Percentiles rank a stretch among this genome's conserved stretches.
These are phyloP conservation scores for Claviceps paspali DNA, from an alignment of 2,329 filamentous ascomycete genomes.

Conservation along the genomic window DNA sequence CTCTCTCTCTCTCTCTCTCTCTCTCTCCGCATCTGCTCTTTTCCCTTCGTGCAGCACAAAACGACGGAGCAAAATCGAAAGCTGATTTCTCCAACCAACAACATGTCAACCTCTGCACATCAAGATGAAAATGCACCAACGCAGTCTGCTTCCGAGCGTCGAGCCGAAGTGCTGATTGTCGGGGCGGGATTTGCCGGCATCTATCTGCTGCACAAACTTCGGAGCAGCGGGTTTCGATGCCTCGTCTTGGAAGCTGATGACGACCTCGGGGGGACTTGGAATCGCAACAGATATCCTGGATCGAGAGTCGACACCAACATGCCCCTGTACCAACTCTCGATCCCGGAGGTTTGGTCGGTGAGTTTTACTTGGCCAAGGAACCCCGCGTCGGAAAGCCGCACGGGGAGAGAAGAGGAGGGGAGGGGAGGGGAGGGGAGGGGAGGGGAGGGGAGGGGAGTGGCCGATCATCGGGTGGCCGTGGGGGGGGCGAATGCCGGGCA, in stretches of 20 bases:
- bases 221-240: conserved; percentile 31
- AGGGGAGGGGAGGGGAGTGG: too few species aligned
- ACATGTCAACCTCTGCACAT: not conserved
- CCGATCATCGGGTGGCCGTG: too few species aligned
- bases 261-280: conserved; percentile 37
- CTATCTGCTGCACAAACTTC: conserved; percentile 35
- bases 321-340: conserved; percentile 37
- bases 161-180: conserved; percentile 24
- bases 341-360: conserved; percentile 27
- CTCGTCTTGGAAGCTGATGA: conserved; percentile 37
- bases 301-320: conserved; percentile 37
- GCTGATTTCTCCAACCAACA: not conserved
- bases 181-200: conserved; percentile 33
- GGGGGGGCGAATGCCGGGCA: too few species aligned
- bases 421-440: too few species aligned
- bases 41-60: too few species aligned
- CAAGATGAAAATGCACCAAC: not conserved
- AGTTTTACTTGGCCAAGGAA: not conserved
- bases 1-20: too few species aligned
- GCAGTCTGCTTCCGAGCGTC: not conserved
- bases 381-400: too few species aligned
- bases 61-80: too few species aligned
- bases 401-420: too few species aligned
- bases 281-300: conserved; percentile 41
- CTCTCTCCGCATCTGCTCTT: too few species aligned